Evolutionary conservation across 805 yeast genomes (phyloP).

Genomic region (Wickerhamiella nectarea): DNA sequence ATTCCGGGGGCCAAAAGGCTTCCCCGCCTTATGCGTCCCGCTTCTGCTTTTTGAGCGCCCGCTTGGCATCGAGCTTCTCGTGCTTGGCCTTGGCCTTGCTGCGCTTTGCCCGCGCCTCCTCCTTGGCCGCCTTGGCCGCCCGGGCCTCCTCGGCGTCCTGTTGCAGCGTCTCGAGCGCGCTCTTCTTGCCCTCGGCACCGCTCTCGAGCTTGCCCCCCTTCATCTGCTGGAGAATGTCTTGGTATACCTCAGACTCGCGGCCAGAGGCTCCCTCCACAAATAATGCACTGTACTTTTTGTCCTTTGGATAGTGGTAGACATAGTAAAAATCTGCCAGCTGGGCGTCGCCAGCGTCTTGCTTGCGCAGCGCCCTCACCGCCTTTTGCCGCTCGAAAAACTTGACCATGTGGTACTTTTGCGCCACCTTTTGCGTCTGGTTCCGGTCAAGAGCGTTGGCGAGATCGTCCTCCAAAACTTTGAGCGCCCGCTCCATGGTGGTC

Average conservation of each 20-base stretch:
- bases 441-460: conserved; percentile 35
- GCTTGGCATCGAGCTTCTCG: background rate
- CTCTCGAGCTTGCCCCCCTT: conserved; percentile 43
- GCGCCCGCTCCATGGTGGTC: conserved; percentile 45
- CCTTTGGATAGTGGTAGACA: conserved; percentile 61
- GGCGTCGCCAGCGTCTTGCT: conserved; percentile 26
- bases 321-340: conserved; percentile 49
- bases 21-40: no score
- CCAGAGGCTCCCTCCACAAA: conserved; percentile 36
- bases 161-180: conserved; percentile 12
- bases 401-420: conserved; percentile 81
- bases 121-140: conserved; percentile 22
- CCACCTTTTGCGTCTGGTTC: conserved; percentile 36
- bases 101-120: conserved; percentile 21
- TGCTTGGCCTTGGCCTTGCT: conserved; percentile 17
- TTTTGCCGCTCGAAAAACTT: conserved; percentile 83
- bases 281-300: conserved; percentile 65
- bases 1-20: no score
- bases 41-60: background rate
- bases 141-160: conserved; percentile 14
- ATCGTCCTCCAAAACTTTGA: conserved; percentile 50
- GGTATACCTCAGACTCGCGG: conserved; percentile 37
- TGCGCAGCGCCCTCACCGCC: conserved; percentile 57
- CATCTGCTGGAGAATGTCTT: conserved; percentile 38
- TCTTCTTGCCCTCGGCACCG: conserved; percentile 36